Base-by-base conservation (phyloP, 352 stramenopile species). In the Thraustotheca clavata region DNA sequence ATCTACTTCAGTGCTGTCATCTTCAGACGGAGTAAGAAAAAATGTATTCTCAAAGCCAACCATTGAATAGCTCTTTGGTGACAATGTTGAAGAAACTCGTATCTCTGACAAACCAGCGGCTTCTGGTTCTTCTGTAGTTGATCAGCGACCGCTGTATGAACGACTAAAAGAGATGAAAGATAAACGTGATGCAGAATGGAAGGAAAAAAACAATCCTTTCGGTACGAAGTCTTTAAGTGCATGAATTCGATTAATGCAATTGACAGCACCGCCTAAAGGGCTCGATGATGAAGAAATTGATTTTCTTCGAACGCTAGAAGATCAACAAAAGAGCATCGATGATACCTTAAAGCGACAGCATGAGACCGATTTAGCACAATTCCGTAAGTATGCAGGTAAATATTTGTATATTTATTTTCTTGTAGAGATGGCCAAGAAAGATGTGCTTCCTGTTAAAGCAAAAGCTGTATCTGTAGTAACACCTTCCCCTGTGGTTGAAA, bases 161-260 rank as follows among this genome's bases (percentile, higher is more conserved):
- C 83, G 83, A 1, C 71, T 94, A 12, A 79, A 92, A 67, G 83
- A 92, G 49, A 76, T 77, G 39, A 81, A 78, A 24, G 79, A 91
- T 29, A 60, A 86, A 59, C 90, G 91, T 24, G 83, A 94, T 43
- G 81, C 76, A 32, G 85, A 92, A n/a, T 94, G 85, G 85, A 90
- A 90, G 65, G 79, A 91, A 63, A 92, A 94, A 70, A 84, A 94
- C 68, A 94, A 94, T 46, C 83, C 85, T 20, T 94, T 92, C 60
- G 85, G 85, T 92, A 48, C 3, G 62, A 20, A 4, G n/a, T 5
- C 4, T 57, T 36, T 27, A 55, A 6, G 2, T 6, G 22, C 22
- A 4, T 67, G 12, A 18, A 32, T 14, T 55, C 29, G n/a, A 33
- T 27, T 20, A 38, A 54, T 36, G 14, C 6, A 47, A 38, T 41